These are phyloP conservation scores for Geotrichum phurueaensis DNA, from an alignment of 1,139 yeast genomes.

Conservation along the genomic window DNA sequence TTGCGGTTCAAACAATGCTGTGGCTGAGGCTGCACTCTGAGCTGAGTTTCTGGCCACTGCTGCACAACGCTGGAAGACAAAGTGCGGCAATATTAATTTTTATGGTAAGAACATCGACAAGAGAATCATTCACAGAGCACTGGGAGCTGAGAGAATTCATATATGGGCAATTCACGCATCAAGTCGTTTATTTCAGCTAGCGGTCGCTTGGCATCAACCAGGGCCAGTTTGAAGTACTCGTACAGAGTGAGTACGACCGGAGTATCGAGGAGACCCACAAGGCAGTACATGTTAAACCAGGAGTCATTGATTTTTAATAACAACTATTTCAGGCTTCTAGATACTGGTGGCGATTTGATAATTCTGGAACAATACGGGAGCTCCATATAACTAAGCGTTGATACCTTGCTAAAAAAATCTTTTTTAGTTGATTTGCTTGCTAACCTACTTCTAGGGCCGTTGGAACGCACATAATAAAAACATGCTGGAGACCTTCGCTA, in stretches of 20 bases:
- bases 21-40: conserved; percentile 60
- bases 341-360: conserved; percentile 55
- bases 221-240: conserved; percentile 46
- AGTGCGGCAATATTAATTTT: conserved; percentile 24
- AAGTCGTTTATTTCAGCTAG: conserved; percentile 57
- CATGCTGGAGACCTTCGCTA: conserved; percentile 35
- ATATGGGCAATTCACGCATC: conserved; percentile 52
- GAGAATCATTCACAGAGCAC: not conserved
- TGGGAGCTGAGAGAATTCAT: conserved; percentile 46
- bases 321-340: conserved; percentile 35
- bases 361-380: conserved; percentile 37
- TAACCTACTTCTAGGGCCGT: conserved; percentile 20
- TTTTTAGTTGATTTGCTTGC: not conserved
- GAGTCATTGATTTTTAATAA: not conserved
- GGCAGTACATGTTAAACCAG: not conserved
- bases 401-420: not conserved
- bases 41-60: conserved; percentile 50
- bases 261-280: conserved; percentile 44
- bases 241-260: conserved; percentile 47
- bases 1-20: conserved; percentile 45
- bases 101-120: no score
- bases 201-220: conserved; percentile 50
- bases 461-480: conserved; percentile 46
- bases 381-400: conserved; percentile 12
- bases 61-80: conserved; percentile 37